phyloP scores from a whole-genome alignment of 805 yeast species.

The Danielia reshetovae region DNA sequence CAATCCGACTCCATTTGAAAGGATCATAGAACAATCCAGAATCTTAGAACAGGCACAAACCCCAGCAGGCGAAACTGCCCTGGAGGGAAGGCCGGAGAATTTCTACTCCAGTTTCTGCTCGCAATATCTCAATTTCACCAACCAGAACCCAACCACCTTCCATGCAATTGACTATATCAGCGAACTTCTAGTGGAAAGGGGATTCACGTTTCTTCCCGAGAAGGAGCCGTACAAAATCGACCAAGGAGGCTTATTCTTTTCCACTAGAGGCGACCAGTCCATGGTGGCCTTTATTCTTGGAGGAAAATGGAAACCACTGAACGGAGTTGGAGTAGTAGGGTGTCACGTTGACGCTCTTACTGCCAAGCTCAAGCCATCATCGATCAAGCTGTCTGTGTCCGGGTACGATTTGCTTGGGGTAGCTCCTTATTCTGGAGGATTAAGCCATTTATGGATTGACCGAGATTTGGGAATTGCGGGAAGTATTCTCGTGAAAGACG shows the following conservation, averaged over 20 bases:
- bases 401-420: conserved; percentile 39
- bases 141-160: conserved; percentile 39
- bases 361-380: conserved; percentile 30
- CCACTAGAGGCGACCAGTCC: conserved; percentile 29
- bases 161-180: conserved; percentile 30
- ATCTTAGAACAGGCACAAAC: background rate
- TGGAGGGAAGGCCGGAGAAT: too few relatives aligned
- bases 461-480: conserved; percentile 44
- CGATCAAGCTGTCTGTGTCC: conserved; percentile 17
- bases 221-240: conserved; percentile 10
- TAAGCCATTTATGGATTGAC: conserved; percentile 35
- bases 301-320: conserved; percentile 29
- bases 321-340: conserved; percentile 27
- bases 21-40: background rate
- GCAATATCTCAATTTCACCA: conserved; percentile 28
- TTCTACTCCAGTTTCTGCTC: conserved; percentile 18
- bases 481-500: conserved; percentile 23
- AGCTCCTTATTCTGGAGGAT: conserved; percentile 37
- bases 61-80: background rate
- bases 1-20: conserved; percentile 1
- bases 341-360: conserved; percentile 39
- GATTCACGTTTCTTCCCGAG: conserved; percentile 27
- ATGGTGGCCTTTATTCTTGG: conserved; percentile 39
- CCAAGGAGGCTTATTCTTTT: conserved; percentile 20
- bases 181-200: conserved; percentile 20